Evolutionary conservation across 768 basidiomycete species (phyloP).

Genomic region (Austroboletus eburneus): DNA sequence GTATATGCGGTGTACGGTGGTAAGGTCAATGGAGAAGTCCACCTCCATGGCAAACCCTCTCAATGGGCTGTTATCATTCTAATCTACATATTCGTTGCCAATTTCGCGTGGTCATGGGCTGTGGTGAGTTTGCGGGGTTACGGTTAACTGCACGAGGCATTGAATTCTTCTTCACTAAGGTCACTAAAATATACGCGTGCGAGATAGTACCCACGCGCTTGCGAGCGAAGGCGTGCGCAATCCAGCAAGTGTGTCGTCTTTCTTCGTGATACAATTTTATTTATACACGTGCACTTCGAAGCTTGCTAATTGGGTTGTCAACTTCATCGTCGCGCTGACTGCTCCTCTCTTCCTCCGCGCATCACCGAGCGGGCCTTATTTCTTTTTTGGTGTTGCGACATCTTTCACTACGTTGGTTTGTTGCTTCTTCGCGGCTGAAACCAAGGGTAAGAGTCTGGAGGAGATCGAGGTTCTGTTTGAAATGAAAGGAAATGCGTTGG

Average conservation of each 20-base stretch:
- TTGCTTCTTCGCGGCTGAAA: slow-evolving; percentile 40
- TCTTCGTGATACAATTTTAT: background rate
- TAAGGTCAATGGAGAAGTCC: slow-evolving; percentile 20
- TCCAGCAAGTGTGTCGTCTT: slow-evolving; percentile 38
- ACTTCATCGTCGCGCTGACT: slow-evolving; percentile 42
- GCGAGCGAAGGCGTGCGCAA: slow-evolving; percentile 40
- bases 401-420: slow-evolving; percentile 37
- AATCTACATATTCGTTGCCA: slow-evolving; percentile 45
- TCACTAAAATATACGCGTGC: slow-evolving; percentile 36
- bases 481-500: slow-evolving; percentile 2
- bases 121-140: slow-evolving; percentile 23
- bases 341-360: slow-evolving; percentile 44
- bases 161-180: slow-evolving; percentile 12
- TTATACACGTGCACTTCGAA: slow-evolving; percentile 10
- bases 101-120: slow-evolving; percentile 43
- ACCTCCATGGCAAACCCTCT: slow-evolving; percentile 18
- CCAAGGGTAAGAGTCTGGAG: slow-evolving; percentile 41
- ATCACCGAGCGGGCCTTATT: slow-evolving; percentile 45
- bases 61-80: slow-evolving; percentile 41
- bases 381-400: slow-evolving; percentile 40
- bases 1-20: slow-evolving; percentile 41
- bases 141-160: background rate
- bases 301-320: slow-evolving; percentile 31
- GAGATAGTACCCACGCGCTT: slow-evolving; percentile 48
- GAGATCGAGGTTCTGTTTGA: slow-evolving; percentile 38